Evolutionary conservation across 805 yeast species (phyloP), one percentile per base, ranked within the genome.

Genomic region (Starmerella geochares): DNA sequence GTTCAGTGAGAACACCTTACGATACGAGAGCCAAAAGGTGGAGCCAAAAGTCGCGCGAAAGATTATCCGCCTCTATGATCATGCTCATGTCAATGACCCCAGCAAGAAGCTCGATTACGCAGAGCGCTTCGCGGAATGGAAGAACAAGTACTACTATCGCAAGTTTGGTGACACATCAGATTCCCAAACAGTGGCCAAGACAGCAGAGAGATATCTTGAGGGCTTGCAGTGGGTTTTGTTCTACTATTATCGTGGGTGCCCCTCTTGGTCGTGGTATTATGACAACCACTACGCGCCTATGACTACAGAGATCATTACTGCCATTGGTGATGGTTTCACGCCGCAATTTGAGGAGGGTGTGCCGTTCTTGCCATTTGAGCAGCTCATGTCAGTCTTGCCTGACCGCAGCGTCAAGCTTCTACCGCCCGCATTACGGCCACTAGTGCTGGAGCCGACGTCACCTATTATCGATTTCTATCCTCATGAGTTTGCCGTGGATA

Each of bases 191-290:
- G 67, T 88, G 56, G 65, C 64, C n/a, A 80, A 77, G 9, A 64
- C 86, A 55, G 75, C 94, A 7, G 78, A 79, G 57, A 87, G 85
- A 62, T 92, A 88, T 62, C 72, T 92, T 37, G 95, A 88, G 66
- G 98, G 98, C 56, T 72, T 90, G 54, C 98, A 90, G 68, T 90
- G 98, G 98, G 97, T 92, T 13, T 71, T 92, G 65, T 80, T 75
- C 61, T 90, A 90, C 69, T 90, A 90, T 67, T 90, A 87, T 63
- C 75, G 76, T 58, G 97, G 96, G 24, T 81, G 86, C 62, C 84
- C 86, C 35, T 87, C 97, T 2, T 90, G 98, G 98, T 81, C 85
- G 40, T 90, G 97, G 98, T 90, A 77, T 63, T 90, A 77, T 65
- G 78, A 73, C 57, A 84, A 85, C 65, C 96, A 92, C 64, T 90